Evolutionary conservation across 345 rosid species (phyloP), one percentile per base, ranked within the genome.

Genomic region (Boechera stricta): DNA sequence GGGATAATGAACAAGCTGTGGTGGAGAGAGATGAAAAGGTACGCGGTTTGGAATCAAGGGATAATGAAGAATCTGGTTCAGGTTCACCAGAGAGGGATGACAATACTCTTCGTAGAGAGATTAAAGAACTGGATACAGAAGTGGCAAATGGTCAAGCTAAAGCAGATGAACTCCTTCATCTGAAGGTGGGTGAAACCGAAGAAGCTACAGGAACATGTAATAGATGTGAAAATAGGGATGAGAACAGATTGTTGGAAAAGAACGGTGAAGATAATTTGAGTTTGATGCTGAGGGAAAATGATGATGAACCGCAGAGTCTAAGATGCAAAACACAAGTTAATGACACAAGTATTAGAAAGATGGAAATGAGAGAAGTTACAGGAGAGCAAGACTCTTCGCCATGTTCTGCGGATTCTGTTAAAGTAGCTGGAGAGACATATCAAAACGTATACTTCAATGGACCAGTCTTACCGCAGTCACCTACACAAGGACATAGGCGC

Each of bases 401-500:
- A 8, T 45, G 36, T 54, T 4, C 3, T 24, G 48, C 67, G 1
- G 82, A 75, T 6, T 57, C 42, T n/a, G 80, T 58, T 7, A 80
- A 64, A 70, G 61, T 9, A 57, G 63, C 82, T 49, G 80, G 76
- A 56, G 82, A 75, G 55, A 41, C 76, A 75, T 64, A 41, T 70
- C 72, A 79, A 76, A 71, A 74, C 33, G 66, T 75, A 31, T 79
- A 72, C 68, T 73, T 76, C 58, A 41, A 51, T 60, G 83, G 77
- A 66, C 75, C 79, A 1, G 68, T 58, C 67, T 74, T 74, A 75
- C 87, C 84, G 0, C 82, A 67, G 60, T 56, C 75, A 15, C 82
- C 79, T 3, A 63, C 86, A 29, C 73, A 48, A 4, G 81, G 83
- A 59, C 94, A 87, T 58, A 83, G 92, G 76, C 96, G 95, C 55